A percentile compares a stretch with the other conserved stretches of the same genome.
Evolutionary conservation across 2,329 filamentous ascomycete species (phyloP).

Genomic region (Fusarium protoensiforme): DNA sequence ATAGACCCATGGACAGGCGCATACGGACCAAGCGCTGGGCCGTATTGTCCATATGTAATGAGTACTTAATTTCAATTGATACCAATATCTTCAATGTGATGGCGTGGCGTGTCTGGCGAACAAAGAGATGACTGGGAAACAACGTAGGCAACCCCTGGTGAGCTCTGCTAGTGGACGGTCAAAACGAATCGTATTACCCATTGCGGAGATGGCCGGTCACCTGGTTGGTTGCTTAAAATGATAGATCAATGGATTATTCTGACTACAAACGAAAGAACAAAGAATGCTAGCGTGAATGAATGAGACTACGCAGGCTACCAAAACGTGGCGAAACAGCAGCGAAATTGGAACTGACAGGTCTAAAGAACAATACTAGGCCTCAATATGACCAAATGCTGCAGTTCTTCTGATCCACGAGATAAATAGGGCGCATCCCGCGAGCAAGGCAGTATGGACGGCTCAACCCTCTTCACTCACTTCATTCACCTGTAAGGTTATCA

Average conservation of each 20-base stretch:
- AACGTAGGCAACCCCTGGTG: background rate
- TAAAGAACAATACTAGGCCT: constrained; percentile 9
- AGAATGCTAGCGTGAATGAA: background rate
- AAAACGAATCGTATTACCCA: background rate
- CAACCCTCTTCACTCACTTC: background rate
- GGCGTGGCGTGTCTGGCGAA: background rate
- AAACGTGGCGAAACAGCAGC: constrained; percentile 14
- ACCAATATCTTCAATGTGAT: background rate
- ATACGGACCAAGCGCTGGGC: constrained; percentile 56
- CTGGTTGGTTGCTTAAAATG: constrained; percentile 13
- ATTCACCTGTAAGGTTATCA: background rate
- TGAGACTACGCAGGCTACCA: background rate
- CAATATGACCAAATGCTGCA: background rate
- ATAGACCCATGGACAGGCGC: constrained; percentile 32
- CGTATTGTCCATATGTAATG: constrained; percentile 43
- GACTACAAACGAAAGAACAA: constrained; percentile 3
- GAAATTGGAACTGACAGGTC: background rate
- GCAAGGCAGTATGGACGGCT: background rate
- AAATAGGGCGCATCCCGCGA: constrained; percentile 10
- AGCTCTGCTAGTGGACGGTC: background rate
- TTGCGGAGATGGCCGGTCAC: background rate
- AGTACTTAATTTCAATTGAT: constrained; percentile 40
- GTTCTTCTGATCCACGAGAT: background rate
- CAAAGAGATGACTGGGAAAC: background rate
- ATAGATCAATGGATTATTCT: constrained; percentile 12